Percentiles rank a stretch among this genome's conserved stretches.
Conservation (phyloP, 441 rosid genomes). For the Geranium incanum region DNA sequence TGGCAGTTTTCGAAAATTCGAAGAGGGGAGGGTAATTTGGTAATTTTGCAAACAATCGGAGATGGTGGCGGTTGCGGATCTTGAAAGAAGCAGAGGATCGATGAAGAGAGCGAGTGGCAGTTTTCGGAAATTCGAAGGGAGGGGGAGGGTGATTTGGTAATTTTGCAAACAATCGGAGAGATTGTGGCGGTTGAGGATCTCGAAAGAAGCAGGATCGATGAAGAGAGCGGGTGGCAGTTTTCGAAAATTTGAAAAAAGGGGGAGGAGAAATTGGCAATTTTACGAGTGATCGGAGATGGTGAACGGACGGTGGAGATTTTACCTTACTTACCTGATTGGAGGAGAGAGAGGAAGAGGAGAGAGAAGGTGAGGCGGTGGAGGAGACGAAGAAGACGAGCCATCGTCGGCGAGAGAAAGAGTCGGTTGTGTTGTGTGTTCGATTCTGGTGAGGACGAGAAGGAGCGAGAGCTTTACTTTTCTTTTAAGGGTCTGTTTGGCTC, state of each 20-base stretch:
- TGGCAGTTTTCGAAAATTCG: background rate
- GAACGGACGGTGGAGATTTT: background rate
- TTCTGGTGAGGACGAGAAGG: background rate
- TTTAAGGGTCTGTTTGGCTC: too few species aligned
- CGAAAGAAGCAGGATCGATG: constrained; percentile 32
- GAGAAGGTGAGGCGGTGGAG: constrained; percentile 7
- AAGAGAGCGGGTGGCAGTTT: background rate
- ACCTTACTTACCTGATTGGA: constrained; percentile 31
- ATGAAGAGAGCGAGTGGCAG: background rate
- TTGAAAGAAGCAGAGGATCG: constrained; percentile 34
- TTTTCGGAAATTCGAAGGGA: background rate
- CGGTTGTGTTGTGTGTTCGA: background rate
- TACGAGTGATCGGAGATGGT: too few species aligned
- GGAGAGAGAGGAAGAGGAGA: constrained; percentile 19
- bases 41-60: background rate
- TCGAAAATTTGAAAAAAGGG: background rate
- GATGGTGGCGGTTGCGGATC: constrained; percentile 33
- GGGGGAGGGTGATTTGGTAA: background rate
- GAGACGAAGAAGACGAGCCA: constrained; percentile 29
- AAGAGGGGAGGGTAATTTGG: background rate
- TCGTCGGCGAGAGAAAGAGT: constrained; percentile 10
- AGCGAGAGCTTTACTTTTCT: background rate
- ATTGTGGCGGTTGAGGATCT: constrained; percentile 36
- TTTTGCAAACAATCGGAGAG: too few species aligned
- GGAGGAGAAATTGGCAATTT: background rate